phyloP scores from a whole-genome alignment of 176 grass and related monocot species.

The Pontederia paniculata region DNA sequence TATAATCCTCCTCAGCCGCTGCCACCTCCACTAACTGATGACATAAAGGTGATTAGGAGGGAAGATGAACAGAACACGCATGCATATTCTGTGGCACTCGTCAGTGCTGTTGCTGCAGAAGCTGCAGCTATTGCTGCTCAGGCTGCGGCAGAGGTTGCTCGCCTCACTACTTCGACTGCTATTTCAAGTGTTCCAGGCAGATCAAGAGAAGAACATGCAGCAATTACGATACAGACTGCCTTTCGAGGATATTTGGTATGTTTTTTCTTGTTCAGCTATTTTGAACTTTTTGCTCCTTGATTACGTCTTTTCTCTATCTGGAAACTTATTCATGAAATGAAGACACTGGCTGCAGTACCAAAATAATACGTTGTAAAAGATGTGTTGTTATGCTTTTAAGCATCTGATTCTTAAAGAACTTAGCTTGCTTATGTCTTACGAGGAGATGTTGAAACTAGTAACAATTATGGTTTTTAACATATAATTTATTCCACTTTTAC shows the following conservation, averaged over 20 bases:
- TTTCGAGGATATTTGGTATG: constrained; percentile 46
- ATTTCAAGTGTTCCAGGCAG: constrained; percentile 5
- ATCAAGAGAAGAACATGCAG: constrained; percentile 42
- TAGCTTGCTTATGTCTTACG: too few species aligned
- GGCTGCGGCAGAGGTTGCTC: constrained; percentile 76
- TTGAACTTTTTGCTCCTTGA: not conserved
- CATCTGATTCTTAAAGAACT: too few species aligned
- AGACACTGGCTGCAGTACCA: too few species aligned
- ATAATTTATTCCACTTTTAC: too few species aligned
- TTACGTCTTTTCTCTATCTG: not conserved
- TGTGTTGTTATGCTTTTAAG: too few species aligned
- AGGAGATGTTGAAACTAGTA: too few species aligned
- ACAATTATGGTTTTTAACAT: too few species aligned
- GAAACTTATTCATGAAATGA: not conserved
- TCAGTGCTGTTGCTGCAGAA: constrained; percentile 71
- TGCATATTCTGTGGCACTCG: constrained; percentile 73
- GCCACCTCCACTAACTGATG: constrained; percentile 27
- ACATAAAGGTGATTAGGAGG: constrained; percentile 37
- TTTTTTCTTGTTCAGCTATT: not conserved
- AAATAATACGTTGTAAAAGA: too few species aligned
- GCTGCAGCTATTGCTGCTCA: constrained; percentile 76
- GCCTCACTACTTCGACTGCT: constrained; percentile 33
- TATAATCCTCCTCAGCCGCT: constrained; percentile 8
- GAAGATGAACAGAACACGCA: constrained; percentile 55
- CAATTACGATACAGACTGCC: constrained; percentile 47